phyloP scores from a whole-genome alignment of 805 yeast genomes.

The Lachancea sp. region DNA sequence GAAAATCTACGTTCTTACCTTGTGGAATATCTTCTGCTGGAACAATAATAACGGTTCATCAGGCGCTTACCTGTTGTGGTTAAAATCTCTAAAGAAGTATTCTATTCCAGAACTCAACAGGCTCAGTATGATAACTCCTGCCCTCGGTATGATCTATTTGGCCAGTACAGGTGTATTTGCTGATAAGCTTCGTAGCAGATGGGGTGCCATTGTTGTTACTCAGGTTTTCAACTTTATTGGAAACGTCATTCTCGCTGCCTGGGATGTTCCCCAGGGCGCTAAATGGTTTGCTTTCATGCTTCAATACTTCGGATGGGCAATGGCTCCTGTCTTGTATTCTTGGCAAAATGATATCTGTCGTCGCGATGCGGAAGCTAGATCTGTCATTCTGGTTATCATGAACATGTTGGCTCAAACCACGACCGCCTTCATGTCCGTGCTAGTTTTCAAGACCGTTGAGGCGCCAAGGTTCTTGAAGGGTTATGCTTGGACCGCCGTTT shows the following conservation, averaged over 20 bases:
- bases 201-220: slow-evolving; percentile 48
- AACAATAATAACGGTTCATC: slow-evolving; percentile 47
- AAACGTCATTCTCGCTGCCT: slow-evolving; percentile 45
- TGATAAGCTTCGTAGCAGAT: slow-evolving; percentile 47
- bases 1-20: slow-evolving; percentile 49
- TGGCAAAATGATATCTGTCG: slow-evolving; percentile 56
- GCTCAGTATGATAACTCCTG: slow-evolving; percentile 49
- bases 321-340: slow-evolving; percentile 52
- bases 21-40: slow-evolving; percentile 54
- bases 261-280: slow-evolving; percentile 48
- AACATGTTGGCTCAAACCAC: slow-evolving; percentile 48
- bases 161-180: slow-evolving; percentile 32
- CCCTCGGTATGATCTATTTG: slow-evolving; percentile 41
- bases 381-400: slow-evolving; percentile 46
- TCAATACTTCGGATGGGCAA: slow-evolving; percentile 53
- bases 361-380: slow-evolving; percentile 46
- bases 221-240: slow-evolving; percentile 49
- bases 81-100: slow-evolving; percentile 42
- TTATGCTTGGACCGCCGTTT: slow-evolving; percentile 38
- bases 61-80: slow-evolving; percentile 55
- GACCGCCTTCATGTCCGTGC: slow-evolving; percentile 47
- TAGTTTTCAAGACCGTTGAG: slow-evolving; percentile 42
- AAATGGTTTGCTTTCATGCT: slow-evolving; percentile 57
- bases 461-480: slow-evolving; percentile 53
- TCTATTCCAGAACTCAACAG: slow-evolving; percentile 40